These are phyloP conservation scores for Gnaphalium uliginosum DNA, from an alignment of 129 eudicot genomes.

Conservation along the genomic window DNA sequence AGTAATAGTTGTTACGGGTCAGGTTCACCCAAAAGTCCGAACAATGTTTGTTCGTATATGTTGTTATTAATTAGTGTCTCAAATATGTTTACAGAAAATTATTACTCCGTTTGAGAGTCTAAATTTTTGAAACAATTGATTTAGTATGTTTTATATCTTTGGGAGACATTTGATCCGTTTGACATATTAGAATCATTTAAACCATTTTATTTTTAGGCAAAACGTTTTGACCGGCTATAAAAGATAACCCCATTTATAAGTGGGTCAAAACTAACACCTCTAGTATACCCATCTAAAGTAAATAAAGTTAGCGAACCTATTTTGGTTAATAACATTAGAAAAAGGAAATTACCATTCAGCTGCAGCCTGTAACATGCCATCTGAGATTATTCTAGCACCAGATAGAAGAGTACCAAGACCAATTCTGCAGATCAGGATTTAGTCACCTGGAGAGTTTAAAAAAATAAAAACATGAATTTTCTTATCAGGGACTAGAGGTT, in stretches of 20 bases:
- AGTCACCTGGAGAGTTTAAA: slow-evolving; percentile 6
- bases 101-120: background rate
- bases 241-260: background rate
- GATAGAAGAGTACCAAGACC: slow-evolving; percentile 96
- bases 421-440: slow-evolving; percentile 52
- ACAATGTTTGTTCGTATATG: too few relatives aligned
- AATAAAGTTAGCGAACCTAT: background rate
- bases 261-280: background rate
- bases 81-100: background rate
- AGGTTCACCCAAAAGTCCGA: background rate
- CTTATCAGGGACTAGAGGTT: background rate
- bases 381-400: slow-evolving; percentile 80
- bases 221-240: background rate
- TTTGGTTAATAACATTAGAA: background rate
- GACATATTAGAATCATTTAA: background rate
- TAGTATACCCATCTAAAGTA: background rate
- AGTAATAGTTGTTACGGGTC: background rate
- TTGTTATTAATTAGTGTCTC: background rate
- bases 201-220: background rate
- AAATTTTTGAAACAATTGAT: background rate
- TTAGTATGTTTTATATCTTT: background rate
- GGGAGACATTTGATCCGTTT: background rate
- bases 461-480: background rate
- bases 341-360: slow-evolving; percentile 73
- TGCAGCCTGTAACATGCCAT: slow-evolving; percentile 99